A percentile compares a stretch with the other conserved stretches of the same genome.
Evolutionary conservation across 2,329 filamentous ascomycete genomes (phyloP).

Genomic region (Cadophora sp.): DNA sequence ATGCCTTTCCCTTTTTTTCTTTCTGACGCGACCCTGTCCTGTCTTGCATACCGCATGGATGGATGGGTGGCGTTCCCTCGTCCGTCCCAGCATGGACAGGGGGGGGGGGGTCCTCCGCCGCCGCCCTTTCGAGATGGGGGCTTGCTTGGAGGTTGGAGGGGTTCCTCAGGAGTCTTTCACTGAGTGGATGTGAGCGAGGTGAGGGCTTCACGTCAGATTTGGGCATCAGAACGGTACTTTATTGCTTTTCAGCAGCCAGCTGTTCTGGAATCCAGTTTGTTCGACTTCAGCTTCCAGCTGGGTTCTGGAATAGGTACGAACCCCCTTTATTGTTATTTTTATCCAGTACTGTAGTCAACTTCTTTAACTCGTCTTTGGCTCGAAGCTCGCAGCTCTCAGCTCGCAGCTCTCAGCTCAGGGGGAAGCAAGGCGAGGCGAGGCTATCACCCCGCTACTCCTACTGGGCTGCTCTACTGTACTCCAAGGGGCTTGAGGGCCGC

Average conservation of each 20-base stretch:
- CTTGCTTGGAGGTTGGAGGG: constrained; percentile 10
- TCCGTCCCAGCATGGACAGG: constrained; percentile 6
- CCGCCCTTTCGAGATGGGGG: not conserved
- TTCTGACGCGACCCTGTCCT: constrained; percentile 39
- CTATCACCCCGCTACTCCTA: not conserved
- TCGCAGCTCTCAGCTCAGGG: no score
- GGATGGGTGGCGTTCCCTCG: constrained; percentile 10
- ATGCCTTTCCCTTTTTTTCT: no score
- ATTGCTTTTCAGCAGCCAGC: constrained; percentile 14
- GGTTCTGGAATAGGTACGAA: constrained; percentile 8
- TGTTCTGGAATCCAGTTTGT: constrained; percentile 14
- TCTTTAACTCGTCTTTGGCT: not conserved
- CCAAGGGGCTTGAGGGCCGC: constrained; percentile 20
- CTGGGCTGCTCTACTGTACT: not conserved
- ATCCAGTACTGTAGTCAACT: not conserved
- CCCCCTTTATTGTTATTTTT: not conserved
- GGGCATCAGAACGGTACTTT: no score
- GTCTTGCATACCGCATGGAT: constrained; percentile 24
- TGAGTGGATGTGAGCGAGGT: constrained; percentile 13
- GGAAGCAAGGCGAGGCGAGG: constrained; percentile 1
- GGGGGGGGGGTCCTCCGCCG: not conserved
- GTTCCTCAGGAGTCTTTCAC: constrained; percentile 12
- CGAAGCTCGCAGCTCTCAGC: not conserved
- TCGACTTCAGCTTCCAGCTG: constrained; percentile 17
- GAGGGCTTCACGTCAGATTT: constrained; percentile 26